Base-by-base conservation (phyloP, 2,329 filamentous ascomycete species). In the Alternaria incomplexa region DNA sequence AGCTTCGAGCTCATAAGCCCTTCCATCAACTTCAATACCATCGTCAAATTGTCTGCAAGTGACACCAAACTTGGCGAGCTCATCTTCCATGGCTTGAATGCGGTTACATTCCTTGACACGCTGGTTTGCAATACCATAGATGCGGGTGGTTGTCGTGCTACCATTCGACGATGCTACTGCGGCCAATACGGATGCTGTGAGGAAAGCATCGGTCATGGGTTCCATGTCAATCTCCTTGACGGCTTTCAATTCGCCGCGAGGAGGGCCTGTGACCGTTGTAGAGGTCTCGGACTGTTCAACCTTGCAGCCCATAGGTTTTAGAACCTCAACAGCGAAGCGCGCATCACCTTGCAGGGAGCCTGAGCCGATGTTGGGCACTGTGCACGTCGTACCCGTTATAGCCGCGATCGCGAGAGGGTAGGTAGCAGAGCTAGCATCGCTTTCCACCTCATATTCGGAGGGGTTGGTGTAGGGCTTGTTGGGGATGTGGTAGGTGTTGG, bases 21-120 rank as follows among this genome's bases (percentile, higher is more conserved):
- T 82, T 15, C 88, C 88, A 67, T 89, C 87, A 47, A 90, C 85
- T 73, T 93, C 90, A 65, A 99, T 96, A n/a, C 96, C 96, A 79
- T 99, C 96, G 28, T 97, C 93, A 55, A 97, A 89, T 79, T 98
- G 93, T 55, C 89, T 86, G 75, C 94, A 97, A 22, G 85, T 84
- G 2, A 99, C 92, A 6, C 93, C 94, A 73, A 97, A 99, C 77
- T 98, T 98, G 46, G 91, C 92, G 44, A 99, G 87, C 81, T 99
- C 91, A 63, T 94, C 92, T 76, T 93, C 92, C 96, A 99, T 99
- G 28, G 96, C 96, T 66, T 89, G 87, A 70, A 99, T 99, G 36
- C 96, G 91, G 79, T 99, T 97, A 83, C 96, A 99, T 77, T 99
- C 96, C 80, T 99, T 99, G 62, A 98, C 95, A 71, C 96, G 89